These are phyloP conservation scores for Oidiodendron maius DNA, from an alignment of 495 filamentous ascomycete species.

Conservation along the genomic window DNA sequence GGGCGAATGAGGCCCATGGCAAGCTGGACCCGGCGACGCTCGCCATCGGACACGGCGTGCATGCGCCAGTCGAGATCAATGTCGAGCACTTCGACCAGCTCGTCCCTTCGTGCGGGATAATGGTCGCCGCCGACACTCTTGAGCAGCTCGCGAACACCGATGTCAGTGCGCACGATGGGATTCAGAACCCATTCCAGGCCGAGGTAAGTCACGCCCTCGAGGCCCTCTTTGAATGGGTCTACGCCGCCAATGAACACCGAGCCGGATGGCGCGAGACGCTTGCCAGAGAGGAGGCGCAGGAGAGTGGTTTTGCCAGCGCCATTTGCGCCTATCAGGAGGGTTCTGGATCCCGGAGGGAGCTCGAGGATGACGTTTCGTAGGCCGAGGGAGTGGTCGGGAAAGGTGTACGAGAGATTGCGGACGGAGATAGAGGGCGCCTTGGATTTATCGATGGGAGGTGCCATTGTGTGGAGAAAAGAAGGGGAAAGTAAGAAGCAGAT, in stretches of 20 bases:
- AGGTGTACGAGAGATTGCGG: constrained; percentile 76
- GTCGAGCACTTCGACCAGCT: constrained; percentile 82
- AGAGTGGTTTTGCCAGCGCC: constrained; percentile 97
- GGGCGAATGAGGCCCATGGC: constrained; percentile 94
- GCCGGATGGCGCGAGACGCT: constrained; percentile 73
- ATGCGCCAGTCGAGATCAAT: constrained; percentile 90
- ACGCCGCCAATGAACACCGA: constrained; percentile 70
- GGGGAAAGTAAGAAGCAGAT: background rate
- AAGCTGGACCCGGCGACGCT: constrained; percentile 85
- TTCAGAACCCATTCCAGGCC: constrained; percentile 99
- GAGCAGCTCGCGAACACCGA: constrained; percentile 81
- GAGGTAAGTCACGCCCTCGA: constrained; percentile 94
- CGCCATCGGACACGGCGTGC: constrained; percentile 90
- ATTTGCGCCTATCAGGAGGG: constrained; percentile 93
- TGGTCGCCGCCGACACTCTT: constrained; percentile 78
- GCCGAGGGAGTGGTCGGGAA: constrained; percentile 73
- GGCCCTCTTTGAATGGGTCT: constrained; percentile 82
- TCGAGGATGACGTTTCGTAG: constrained; percentile 63
- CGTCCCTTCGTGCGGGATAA: constrained; percentile 75
- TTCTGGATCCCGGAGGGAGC: constrained; percentile 78
- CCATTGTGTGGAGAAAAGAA: background rate
- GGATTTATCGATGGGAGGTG: constrained; percentile 4
- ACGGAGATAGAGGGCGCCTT: constrained; percentile 49
- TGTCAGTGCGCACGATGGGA: constrained; percentile 90
- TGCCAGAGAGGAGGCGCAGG: constrained; percentile 79